A percentile compares a stretch with the other conserved stretches of the same genome.
Conservation (phyloP, 768 basidiomycete species). For the Suillus alpinus region DNA sequence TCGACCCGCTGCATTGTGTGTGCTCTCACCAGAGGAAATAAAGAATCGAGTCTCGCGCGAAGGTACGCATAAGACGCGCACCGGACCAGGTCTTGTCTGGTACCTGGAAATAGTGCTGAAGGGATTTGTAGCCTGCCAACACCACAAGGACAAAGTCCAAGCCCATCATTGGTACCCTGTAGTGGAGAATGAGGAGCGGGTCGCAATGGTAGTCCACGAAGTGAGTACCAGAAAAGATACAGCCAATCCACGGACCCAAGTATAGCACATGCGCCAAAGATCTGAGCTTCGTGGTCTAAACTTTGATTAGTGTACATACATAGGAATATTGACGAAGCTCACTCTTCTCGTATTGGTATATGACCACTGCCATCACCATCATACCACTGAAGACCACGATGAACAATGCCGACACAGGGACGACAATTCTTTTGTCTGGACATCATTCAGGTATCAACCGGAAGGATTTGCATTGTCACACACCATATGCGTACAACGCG, state of each 20-base stretch:
- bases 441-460: background rate
- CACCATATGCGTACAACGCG: conserved; percentile 2
- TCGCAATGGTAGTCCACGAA: background rate
- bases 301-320: background rate
- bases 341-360: background rate
- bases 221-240: conserved; percentile 6
- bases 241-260: background rate
- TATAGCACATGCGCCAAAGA: conserved; percentile 1
- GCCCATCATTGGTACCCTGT: conserved; percentile 4
- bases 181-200: background rate
- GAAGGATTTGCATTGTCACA: background rate
- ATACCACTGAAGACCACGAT: background rate
- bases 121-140: conserved; percentile 7
- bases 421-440: conserved; percentile 2
- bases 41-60: conserved; percentile 6
- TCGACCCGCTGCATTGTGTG: no score
- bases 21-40: conserved; percentile 6
- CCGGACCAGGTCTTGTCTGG: conserved; percentile 7
- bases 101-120: conserved; percentile 4
- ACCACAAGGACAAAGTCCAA: conserved; percentile 5
- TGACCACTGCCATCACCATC: conserved; percentile 1
- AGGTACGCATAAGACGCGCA: conserved; percentile 3
- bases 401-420: conserved; percentile 1
- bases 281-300: background rate
- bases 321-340: background rate